Evolutionary conservation across 176 grass and related monocot species (phyloP).

Genomic region (Ensete glaucum): DNA sequence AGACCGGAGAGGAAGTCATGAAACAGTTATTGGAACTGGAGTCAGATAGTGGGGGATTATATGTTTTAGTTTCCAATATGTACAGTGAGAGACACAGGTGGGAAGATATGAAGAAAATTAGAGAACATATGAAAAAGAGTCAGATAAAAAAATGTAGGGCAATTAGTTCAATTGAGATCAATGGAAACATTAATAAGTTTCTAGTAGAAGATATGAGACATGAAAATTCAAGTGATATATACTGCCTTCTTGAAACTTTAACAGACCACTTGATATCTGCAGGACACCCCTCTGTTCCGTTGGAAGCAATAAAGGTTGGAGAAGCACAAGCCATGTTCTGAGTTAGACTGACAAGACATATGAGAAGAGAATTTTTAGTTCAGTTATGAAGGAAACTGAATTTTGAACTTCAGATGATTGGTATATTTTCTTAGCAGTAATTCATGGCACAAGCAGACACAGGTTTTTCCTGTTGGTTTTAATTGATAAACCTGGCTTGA

Average conservation of each 20-base stretch:
- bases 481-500: background rate
- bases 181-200: background rate
- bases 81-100: background rate
- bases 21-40: constrained; percentile 1
- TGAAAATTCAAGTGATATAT: background rate
- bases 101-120: constrained; percentile 8
- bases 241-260: background rate
- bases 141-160: background rate
- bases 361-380: too few species aligned
- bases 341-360: background rate
- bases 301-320: background rate
- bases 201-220: constrained; percentile 5
- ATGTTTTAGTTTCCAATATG: constrained; percentile 12
- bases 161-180: constrained; percentile 2
- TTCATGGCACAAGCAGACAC: background rate
- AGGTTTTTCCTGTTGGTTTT: background rate
- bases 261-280: background rate
- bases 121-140: background rate
- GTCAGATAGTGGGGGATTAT: background rate
- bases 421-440: background rate
- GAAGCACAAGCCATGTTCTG: background rate
- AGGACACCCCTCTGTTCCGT: background rate
- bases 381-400: background rate
- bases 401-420: background rate
- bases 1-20: background rate